Conservation (phyloP, 495 filamentous ascomycete species). For the Zalerion maritima region DNA sequence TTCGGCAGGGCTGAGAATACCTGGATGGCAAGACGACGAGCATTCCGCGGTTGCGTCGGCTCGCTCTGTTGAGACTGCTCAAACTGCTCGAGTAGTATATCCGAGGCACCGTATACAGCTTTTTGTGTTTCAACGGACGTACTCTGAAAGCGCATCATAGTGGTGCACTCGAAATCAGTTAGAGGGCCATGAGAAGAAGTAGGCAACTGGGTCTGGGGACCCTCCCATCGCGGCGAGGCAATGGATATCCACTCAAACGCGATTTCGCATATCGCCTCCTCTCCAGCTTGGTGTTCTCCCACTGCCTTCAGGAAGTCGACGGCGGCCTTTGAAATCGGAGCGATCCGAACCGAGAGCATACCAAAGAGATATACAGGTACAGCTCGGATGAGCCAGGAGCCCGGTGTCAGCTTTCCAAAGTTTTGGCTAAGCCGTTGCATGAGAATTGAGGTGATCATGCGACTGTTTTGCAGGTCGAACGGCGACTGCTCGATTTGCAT, state of each 20-base stretch:
- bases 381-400: conserved; percentile 51
- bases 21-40: conserved; percentile 62
- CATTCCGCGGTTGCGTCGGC: conserved; percentile 23
- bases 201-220: conserved; percentile 9
- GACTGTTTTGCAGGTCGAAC: conserved; percentile 55
- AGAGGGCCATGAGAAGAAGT: conserved; percentile 11
- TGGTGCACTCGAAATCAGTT: conserved; percentile 71
- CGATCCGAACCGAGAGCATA: conserved; percentile 66
- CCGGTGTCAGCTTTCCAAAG: conserved; percentile 39
- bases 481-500: conserved; percentile 65
- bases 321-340: conserved; percentile 76
- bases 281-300: conserved; percentile 50
- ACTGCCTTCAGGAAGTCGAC: conserved; percentile 60
- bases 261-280: conserved; percentile 56
- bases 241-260: conserved; percentile 69
- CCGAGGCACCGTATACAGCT: conserved; percentile 22
- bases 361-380: conserved; percentile 80
- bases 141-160: conserved; percentile 44
- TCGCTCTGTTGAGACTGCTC: conserved; percentile 31
- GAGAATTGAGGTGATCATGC: conserved; percentile 68
- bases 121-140: conserved; percentile 23
- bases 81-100: conserved; percentile 36
- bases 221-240: conserved; percentile 32
- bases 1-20: conserved; percentile 58
- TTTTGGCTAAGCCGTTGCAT: conserved; percentile 57